Conservation (phyloP, 1,284 basidiomycete genomes). For the Ceratobasidium theobromae region DNA sequence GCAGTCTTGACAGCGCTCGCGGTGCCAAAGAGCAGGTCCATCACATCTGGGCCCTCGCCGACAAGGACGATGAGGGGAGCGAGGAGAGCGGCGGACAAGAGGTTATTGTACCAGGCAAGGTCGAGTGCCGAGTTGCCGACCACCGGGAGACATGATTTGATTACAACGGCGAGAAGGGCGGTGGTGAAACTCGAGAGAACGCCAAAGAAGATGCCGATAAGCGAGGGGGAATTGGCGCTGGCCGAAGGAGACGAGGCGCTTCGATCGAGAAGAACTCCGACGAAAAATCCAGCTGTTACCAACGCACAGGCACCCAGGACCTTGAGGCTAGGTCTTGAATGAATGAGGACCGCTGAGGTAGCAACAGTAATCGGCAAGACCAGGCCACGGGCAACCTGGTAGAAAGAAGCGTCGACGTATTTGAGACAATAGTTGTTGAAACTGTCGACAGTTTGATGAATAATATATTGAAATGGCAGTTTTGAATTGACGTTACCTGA, state of each 20-base stretch:
- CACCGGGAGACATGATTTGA: slow-evolving; percentile 73
- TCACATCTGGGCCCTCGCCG: slow-evolving; percentile 66
- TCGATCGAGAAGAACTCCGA: slow-evolving; percentile 76
- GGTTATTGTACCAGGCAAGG: slow-evolving; percentile 82
- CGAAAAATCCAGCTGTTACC: slow-evolving; percentile 80
- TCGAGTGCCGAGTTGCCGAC: slow-evolving; percentile 76
- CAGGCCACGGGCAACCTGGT: slow-evolving; percentile 86
- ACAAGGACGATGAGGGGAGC: slow-evolving; percentile 64
- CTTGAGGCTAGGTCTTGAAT: slow-evolving; percentile 65
- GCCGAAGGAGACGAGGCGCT: slow-evolving; percentile 49
- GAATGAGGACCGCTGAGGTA: slow-evolving; percentile 71
- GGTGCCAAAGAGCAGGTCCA: slow-evolving; percentile 56
- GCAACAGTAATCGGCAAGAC: slow-evolving; percentile 82
- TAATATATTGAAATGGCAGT: background rate
- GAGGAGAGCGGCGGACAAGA: slow-evolving; percentile 59
- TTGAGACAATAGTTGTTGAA: slow-evolving; percentile 89
- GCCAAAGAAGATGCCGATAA: slow-evolving; percentile 68
- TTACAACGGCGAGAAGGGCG: slow-evolving; percentile 79
- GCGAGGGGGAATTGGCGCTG: slow-evolving; percentile 38
- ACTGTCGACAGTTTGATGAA: slow-evolving; percentile 44
- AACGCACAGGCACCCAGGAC: slow-evolving; percentile 69
- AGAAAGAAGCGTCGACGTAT: slow-evolving; percentile 89
- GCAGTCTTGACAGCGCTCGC: slow-evolving; percentile 36
- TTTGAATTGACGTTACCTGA: slow-evolving; percentile 57
- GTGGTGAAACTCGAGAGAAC: slow-evolving; percentile 75